Evolutionary conservation across 2,329 filamentous ascomycete genomes (phyloP).

Genomic region (Stemphylium lycopersici): DNA sequence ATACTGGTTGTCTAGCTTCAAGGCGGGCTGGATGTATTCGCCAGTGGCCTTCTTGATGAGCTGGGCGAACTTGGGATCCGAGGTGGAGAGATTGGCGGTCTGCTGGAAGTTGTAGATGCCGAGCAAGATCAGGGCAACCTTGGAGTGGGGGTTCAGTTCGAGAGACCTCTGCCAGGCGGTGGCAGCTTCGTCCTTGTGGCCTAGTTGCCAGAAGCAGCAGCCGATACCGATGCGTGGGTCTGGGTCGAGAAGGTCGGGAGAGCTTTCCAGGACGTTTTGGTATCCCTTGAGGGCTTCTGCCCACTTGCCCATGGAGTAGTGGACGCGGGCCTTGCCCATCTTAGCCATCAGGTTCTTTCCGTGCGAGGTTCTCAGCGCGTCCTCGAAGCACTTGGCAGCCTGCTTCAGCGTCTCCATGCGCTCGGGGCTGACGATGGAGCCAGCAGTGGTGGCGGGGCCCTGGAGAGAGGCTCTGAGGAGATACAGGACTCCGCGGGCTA

Average conservation of each 20-base stretch:
- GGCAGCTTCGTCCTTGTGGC: constrained; percentile 91
- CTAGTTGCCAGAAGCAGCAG: constrained; percentile 95
- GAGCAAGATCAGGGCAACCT: constrained; percentile 87
- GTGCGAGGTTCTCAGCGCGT: constrained; percentile 82
- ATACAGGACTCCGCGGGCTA: constrained; percentile 87
- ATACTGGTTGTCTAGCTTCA: constrained; percentile 90
- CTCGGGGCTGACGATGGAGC: constrained; percentile 71
- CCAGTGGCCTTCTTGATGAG: constrained; percentile 95
- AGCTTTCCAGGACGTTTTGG: constrained; percentile 83
- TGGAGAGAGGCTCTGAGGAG: constrained; percentile 87
- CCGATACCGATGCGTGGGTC: constrained; percentile 96
- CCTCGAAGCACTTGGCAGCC: constrained; percentile 92
- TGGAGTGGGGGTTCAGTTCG: constrained; percentile 82
- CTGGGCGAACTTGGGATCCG: constrained; percentile 81
- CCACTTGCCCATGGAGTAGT: constrained; percentile 86
- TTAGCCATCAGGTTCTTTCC: constrained; percentile 90
- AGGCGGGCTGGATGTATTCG: constrained; percentile 89
- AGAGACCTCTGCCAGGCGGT: constrained; percentile 86
- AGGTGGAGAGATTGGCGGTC: constrained; percentile 80
- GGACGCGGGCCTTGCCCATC: constrained; percentile 84
- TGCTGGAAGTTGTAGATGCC: constrained; percentile 89
- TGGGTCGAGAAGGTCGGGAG: constrained; percentile 86
- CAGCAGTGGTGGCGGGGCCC: constrained; percentile 71
- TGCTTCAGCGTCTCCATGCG: constrained; percentile 78
- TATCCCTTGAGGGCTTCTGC: constrained; percentile 82